These are phyloP conservation scores for Lachancea mirantina DNA, from an alignment of 805 yeast species.

Conservation along the genomic window DNA sequence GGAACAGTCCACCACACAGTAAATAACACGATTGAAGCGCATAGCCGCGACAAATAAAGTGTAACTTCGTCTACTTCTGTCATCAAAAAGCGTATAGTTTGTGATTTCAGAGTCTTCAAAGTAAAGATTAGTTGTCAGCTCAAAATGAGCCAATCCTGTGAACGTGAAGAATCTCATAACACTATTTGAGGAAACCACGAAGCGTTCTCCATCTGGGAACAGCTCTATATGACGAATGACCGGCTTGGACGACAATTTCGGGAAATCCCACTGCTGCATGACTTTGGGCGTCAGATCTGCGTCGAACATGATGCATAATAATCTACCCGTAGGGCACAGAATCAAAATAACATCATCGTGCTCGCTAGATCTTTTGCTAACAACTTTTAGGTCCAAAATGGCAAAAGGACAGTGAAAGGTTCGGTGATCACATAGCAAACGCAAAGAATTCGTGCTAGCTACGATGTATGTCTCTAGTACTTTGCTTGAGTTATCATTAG, in stretches of 20 bases:
- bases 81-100: constrained; percentile 16
- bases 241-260: constrained; percentile 7
- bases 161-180: constrained; percentile 21
- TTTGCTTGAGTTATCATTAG: no score
- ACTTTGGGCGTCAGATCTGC: constrained; percentile 7
- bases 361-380: constrained; percentile 1
- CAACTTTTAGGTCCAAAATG: constrained; percentile 17
- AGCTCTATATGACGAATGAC: constrained; percentile 12
- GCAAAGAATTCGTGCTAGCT: constrained; percentile 3
- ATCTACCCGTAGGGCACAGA: constrained; percentile 1
- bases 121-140: constrained; percentile 18
- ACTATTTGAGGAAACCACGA: constrained; percentile 8
- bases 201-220: background rate
- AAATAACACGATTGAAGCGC: constrained; percentile 16
- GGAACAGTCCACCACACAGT: constrained; percentile 18
- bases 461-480: no score
- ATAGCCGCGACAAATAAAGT: constrained; percentile 18
- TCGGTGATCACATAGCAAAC: background rate
- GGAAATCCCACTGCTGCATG: constrained; percentile 19
- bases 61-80: constrained; percentile 8
- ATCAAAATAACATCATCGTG: constrained; percentile 4
- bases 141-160: constrained; percentile 12
- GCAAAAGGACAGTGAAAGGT: constrained; percentile 9
- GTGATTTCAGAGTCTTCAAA: constrained; percentile 16
- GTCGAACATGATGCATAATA: constrained; percentile 5